Evolutionary conservation across 169 alveolate genomes (phyloP).

Genomic region (Plasmodium vivax): DNA sequence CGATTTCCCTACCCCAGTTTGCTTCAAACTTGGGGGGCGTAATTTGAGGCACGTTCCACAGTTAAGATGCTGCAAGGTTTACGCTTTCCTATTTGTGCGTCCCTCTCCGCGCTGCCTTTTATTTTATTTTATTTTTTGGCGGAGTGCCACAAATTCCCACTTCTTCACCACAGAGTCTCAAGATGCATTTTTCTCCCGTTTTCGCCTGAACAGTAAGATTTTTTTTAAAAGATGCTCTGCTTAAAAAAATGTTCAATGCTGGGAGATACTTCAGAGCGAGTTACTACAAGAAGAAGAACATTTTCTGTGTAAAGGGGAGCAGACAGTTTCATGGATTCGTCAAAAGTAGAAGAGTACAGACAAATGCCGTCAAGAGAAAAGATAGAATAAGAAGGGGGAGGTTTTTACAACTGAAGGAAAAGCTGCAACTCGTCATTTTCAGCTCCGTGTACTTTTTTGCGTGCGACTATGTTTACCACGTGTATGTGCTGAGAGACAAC

Average conservation of each 20-base stretch:
- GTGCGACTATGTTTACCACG: conserved; percentile 64
- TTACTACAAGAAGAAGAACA: not conserved
- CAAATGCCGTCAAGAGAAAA: conserved; percentile 23
- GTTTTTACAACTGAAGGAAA: conserved; percentile 54
- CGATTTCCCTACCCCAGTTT: not conserved
- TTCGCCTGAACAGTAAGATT: not conserved
- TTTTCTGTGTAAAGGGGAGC: conserved; percentile 1
- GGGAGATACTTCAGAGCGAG: conserved; percentile 10
- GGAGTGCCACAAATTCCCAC: not conserved
- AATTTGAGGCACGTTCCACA: not conserved
- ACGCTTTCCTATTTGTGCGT: not conserved
- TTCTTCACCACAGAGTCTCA: not conserved
- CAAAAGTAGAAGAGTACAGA: not conserved
- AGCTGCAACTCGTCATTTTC: conserved; percentile 54
- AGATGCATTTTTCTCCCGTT: not conserved
- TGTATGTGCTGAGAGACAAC: conserved; percentile 15
- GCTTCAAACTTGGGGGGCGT: not conserved
- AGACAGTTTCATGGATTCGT: conserved; percentile 21
- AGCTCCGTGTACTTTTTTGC: conserved; percentile 67
- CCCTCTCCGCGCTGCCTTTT: not conserved
- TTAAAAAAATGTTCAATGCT: conserved; percentile 20
- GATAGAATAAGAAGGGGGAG: conserved; percentile 37
- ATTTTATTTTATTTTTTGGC: not conserved
- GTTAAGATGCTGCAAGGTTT: not conserved
- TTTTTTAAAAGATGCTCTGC: not conserved